Conservation (phyloP, 2,329 filamentous ascomycete genomes). For the Hortaea werneckii region DNA sequence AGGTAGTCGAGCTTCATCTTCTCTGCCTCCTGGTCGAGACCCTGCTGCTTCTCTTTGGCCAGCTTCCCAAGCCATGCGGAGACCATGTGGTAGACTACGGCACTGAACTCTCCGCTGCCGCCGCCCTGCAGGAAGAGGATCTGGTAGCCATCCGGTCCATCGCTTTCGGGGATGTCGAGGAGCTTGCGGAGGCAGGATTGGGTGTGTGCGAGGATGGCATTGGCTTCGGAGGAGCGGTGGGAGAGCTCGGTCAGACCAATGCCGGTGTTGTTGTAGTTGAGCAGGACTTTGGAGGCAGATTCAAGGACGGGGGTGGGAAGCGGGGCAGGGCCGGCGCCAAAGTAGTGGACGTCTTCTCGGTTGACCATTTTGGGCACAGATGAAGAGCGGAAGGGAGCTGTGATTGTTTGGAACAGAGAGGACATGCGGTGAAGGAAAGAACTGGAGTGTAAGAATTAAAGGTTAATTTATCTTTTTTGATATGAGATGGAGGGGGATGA, state of each 20-base stretch:
- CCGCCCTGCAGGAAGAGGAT: constrained; percentile 82
- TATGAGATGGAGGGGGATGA: no score
- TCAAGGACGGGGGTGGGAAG: constrained; percentile 75
- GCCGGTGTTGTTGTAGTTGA: constrained; percentile 73
- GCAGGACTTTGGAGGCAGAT: constrained; percentile 61
- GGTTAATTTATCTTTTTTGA: no score
- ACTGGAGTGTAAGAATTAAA: no score
- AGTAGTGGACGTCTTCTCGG: constrained; percentile 69
- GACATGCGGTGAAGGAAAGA: no score
- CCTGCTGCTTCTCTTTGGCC: constrained; percentile 41
- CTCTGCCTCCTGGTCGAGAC: constrained; percentile 43
- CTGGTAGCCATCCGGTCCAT: constrained; percentile 72
- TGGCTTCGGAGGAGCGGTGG: constrained; percentile 71
- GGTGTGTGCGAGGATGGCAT: constrained; percentile 66
- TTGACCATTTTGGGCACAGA: constrained; percentile 47
- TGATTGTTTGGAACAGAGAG: no score
- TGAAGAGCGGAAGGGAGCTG: background rate
- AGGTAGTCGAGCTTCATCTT: constrained; percentile 81
- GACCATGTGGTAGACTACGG: constrained; percentile 74
- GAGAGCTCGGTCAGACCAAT: constrained; percentile 84
- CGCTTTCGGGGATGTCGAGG: constrained; percentile 73
- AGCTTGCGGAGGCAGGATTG: constrained; percentile 64
- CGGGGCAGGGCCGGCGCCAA: constrained; percentile 81
- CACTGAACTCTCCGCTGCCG: constrained; percentile 76
- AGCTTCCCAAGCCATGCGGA: constrained; percentile 66